Percentiles rank a stretch among this genome's conserved stretches.
These are phyloP conservation scores for Asterochloris erici DNA, from an alignment of 139 green algal species.

Conservation along the genomic window DNA sequence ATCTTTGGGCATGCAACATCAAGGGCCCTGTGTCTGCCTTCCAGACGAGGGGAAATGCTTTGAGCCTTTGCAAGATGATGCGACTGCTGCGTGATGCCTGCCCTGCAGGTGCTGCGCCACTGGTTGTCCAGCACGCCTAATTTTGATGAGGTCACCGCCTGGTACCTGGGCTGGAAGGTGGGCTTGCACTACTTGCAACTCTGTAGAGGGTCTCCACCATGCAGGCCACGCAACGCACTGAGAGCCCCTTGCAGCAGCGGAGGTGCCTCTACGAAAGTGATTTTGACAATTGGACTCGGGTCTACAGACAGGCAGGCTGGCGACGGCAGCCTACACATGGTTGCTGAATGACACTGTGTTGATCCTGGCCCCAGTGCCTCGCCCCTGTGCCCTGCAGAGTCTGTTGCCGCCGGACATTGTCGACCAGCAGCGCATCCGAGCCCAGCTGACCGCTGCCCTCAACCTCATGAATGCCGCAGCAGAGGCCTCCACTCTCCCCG, in stretches of 20 bases:
- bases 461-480: constrained; percentile 85
- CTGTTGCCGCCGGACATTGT: constrained; percentile 56
- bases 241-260: not conserved
- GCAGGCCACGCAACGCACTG: no score
- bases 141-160: constrained; percentile 88
- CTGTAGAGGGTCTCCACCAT: not conserved
- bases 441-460: constrained; percentile 73
- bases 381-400: constrained; percentile 1
- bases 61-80: no score
- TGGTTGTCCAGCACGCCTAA: constrained; percentile 80
- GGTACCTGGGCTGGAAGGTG: constrained; percentile 94
- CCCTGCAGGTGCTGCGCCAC: constrained; percentile 57
- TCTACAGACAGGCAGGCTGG: not conserved
- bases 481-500: constrained; percentile 1
- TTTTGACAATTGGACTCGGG: not conserved
- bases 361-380: no score
- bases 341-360: no score
- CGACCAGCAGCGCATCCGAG: constrained; percentile 68
- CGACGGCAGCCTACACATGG: no score
- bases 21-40: no score
- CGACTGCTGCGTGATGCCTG: no score
- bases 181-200: not conserved
- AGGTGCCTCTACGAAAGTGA: not conserved
- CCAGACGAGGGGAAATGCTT: no score
- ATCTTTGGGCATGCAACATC: no score